phyloP scores from a whole-genome alignment of 75 land plant genomes.

The Cryptomeria japonica region DNA sequence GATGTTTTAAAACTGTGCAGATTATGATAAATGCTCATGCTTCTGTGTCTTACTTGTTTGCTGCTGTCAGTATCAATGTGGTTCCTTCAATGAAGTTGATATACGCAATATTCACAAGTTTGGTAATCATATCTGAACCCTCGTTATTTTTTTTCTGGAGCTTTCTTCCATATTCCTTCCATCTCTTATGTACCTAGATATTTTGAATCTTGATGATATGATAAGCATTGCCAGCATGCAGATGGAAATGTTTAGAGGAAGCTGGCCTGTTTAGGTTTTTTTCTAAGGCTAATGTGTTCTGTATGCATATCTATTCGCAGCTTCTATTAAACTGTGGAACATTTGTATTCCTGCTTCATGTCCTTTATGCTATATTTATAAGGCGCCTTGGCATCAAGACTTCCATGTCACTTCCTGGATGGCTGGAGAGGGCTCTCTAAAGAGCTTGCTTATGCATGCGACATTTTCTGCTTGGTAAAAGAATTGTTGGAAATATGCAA shows the following conservation, averaged over 20 bases:
- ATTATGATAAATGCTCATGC: constrained; percentile 93
- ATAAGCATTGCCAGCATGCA: background rate
- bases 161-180: background rate
- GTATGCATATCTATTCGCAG: constrained; percentile 29
- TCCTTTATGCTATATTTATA: constrained; percentile 80
- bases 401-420: constrained; percentile 63
- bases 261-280: background rate
- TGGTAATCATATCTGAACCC: constrained; percentile 44
- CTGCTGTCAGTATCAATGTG: constrained; percentile 64
- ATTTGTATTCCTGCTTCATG: constrained; percentile 88
- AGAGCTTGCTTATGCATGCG: background rate
- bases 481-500: background rate
- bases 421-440: constrained; percentile 64
- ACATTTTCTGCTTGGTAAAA: background rate
- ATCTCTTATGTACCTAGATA: background rate
- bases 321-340: constrained; percentile 79
- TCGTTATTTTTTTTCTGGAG: constrained; percentile 1
- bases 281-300: background rate
- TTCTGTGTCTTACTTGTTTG: constrained; percentile 57
- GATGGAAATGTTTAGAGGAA: background rate
- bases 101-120: constrained; percentile 65
- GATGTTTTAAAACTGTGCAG: constrained; percentile 38
- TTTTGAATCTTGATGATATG: background rate
- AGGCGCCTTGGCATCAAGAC: constrained; percentile 70
- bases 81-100: constrained; percentile 79